Base-by-base conservation (phyloP, 306 rosid species). In the Fragaria nilgerrensis region DNA sequence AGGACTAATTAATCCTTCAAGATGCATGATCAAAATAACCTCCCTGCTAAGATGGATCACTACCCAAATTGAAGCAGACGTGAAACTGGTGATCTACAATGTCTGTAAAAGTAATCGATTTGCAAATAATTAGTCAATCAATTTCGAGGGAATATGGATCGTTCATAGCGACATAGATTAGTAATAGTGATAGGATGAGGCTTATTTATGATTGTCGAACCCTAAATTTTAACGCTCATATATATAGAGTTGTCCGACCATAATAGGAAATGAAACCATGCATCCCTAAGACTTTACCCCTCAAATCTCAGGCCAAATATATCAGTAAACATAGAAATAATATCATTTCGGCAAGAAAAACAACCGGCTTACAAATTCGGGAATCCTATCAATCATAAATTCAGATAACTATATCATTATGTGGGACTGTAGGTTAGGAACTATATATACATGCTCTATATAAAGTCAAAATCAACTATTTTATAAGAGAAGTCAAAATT, bases 401-500 rank as follows among this genome's bases (percentile, higher is more conserved):
- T 16, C 25, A 34, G 70, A 19, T 65, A 29, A 5, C 12, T 61
- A 61, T 11, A 36, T 59, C 36, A 11, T 23, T 23, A 25, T 59
- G 36, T 59, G 36, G 65, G 36, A 59, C 36, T 59, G n/a, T 5
- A 39, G 70, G 25, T 36, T 65, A 32, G 43, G 3, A 65, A 65
- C 70, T 17, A 19, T 19, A 34, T 17, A 19, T 19, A 34, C 2
- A 65, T 65, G 47, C 47, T 36, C 23, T 34, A 44, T 36, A 17
- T 8, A 19, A 65, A 65, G 70, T 65, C 70, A 65, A 65, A 65
- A 65, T 37, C 48, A 65, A 65, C 70, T 65, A 37, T 65, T 65
- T 37, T 65, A 48, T 36, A 65, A 34, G 70, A 9, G 16, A 36
- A 65, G 47, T 65, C 70, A 34, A 65, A 47, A 25, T 16, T 70